phyloP scores from a whole-genome alignment of 192 early-diverging fungal species.

The Backusella westeae region DNA sequence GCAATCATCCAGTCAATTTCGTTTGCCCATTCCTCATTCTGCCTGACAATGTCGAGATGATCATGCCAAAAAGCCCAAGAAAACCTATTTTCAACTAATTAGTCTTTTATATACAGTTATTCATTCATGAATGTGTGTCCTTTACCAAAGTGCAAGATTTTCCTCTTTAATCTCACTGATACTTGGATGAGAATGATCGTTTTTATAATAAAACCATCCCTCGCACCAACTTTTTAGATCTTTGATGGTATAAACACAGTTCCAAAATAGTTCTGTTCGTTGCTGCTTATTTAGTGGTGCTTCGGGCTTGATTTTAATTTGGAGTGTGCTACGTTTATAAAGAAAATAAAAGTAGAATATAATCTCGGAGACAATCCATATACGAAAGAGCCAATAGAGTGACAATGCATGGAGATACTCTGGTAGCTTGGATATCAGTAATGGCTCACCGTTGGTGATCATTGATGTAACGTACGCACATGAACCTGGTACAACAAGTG shows the following conservation, averaged over 20 bases:
- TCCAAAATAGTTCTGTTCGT: constrained; percentile 21
- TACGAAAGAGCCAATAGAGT: constrained; percentile 7
- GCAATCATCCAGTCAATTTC: constrained; percentile 45
- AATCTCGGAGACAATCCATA: constrained; percentile 32
- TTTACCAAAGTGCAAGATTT: constrained; percentile 32
- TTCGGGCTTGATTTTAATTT: constrained; percentile 7
- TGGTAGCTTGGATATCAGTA: not conserved
- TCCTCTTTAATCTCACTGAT: constrained; percentile 31
- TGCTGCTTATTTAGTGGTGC: constrained; percentile 7
- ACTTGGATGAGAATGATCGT: constrained; percentile 14
- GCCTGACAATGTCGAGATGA: constrained; percentile 34
- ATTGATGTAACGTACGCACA: not conserved
- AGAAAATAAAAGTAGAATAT: constrained; percentile 35
- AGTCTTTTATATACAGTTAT: not conserved
- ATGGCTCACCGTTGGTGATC: not conserved
- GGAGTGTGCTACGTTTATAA: constrained; percentile 15
- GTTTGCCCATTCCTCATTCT: constrained; percentile 26
- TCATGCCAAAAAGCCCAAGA: constrained; percentile 53
- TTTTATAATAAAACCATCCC: constrained; percentile 37
- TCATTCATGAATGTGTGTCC: not conserved
- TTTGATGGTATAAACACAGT: constrained; percentile 30
- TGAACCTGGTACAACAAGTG: not conserved
- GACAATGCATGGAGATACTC: not conserved
- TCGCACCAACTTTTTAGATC: constrained; percentile 25
- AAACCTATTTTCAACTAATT: constrained; percentile 36